Evolutionary conservation across 768 basidiomycete species (phyloP), one percentile per base, ranked within the genome.

Genomic region (Lentinula boryana): DNA sequence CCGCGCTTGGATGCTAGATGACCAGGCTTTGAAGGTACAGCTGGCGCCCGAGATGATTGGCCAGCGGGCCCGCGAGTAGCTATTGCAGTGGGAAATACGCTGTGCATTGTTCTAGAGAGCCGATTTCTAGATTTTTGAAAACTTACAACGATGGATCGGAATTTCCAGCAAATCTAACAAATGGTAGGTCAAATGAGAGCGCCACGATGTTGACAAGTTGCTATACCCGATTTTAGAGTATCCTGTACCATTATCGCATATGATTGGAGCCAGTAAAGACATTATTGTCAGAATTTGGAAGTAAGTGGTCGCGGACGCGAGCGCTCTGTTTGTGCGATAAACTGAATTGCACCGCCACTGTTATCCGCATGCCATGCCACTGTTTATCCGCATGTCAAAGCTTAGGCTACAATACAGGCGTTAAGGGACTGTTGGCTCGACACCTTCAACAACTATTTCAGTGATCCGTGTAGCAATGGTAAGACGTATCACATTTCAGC

Each of bases 51-150:
- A 53, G 88, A 80, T 7, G 81, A 62, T 64, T 86, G 82, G 0
- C 84, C 62, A 2, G 88, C 78, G 10, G 87, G 84, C 63, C 91
- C 86, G 64, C 93, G 84, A 12, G 94, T 95, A 4, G 96, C 93
- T 65, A 98, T 98, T 32, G 95, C 95, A 7, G 96, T 98, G 1
- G 97, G 96, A 70, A 98, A 97, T n/a, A 98, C 95, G 70, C 91
- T 94, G 62, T 23, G 60, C 38, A 23, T 54, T 18, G 55, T 36
- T 56, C 10, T 27, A 44, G 53, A 46, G 36, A 21, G 35, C 38
- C 35, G 27, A 15, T 32, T 15, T 27, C 23, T 2, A 56, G 57
- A 49, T 32, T 18, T 49, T 48, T 53, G 53, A 55, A 56, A 36
- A 82, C 90, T 74, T 71, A 93, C 91, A 96, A 99, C 8, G 96